These are phyloP conservation scores for Ascodesmis nigricans DNA, from an alignment of 495 filamentous ascomycete species.

Conservation along the genomic window DNA sequence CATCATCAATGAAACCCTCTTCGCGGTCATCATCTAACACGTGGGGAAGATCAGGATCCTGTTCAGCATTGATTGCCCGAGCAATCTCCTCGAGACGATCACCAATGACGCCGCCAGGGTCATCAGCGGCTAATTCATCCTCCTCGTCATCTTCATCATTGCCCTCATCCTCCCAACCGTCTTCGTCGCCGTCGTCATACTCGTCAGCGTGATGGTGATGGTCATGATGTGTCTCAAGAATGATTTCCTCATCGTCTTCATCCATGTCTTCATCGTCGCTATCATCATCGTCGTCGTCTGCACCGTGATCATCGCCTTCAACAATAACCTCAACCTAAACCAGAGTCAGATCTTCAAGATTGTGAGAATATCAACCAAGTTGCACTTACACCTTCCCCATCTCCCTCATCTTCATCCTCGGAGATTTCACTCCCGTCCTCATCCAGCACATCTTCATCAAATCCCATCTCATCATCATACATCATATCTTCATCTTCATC, in stretches of 20 bases:
- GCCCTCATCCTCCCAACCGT: conserved; percentile 24
- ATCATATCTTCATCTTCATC: conserved; percentile 73
- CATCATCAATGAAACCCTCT: conserved; percentile 39
- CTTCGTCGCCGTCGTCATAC: conserved; percentile 35
- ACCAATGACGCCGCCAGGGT: conserved; percentile 5
- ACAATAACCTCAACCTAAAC: conserved; percentile 71
- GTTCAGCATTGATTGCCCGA: conserved; percentile 23
- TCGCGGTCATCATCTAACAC: conserved; percentile 34
- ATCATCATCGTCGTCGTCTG: conserved; percentile 35
- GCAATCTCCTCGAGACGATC: conserved; percentile 24
- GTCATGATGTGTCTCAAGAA: conserved; percentile 31
- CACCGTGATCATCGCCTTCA: conserved; percentile 42
- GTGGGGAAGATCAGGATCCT: conserved; percentile 24
- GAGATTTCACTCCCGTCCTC: conserved; percentile 68
- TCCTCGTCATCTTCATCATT: conserved; percentile 26
- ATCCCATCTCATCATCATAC: conserved; percentile 30
- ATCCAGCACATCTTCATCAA: conserved; percentile 57
- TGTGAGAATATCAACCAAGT: neutral
- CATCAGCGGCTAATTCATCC: conserved; percentile 22
- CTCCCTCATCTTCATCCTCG: conserved; percentile 67
- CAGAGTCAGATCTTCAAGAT: conserved; percentile 23
- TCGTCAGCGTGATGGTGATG: conserved; percentile 25
- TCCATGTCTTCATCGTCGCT: conserved; percentile 33
- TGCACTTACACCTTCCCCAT: conserved; percentile 35
- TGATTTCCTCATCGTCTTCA: conserved; percentile 34